Evolutionary conservation across 202 grass and related monocot species (phyloP).

Genomic region (Saccharum hybrid): DNA sequence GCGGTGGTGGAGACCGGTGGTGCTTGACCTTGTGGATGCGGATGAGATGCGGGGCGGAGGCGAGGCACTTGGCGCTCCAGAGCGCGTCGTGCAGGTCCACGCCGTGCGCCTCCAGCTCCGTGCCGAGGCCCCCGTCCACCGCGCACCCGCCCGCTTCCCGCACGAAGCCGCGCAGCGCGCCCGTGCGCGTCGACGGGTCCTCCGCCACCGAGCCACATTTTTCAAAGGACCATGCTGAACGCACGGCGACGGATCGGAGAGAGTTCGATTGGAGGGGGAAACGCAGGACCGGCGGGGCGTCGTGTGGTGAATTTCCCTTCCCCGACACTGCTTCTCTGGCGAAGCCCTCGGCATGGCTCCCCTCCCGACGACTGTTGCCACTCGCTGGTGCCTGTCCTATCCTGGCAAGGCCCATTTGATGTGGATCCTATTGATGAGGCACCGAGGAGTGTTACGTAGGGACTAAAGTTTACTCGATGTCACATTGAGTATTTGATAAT

Average conservation of each 20-base stretch:
- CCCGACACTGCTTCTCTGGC: too few species aligned
- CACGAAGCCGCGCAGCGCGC: constrained; percentile 45
- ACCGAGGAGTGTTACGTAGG: too few species aligned
- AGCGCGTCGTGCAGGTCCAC: constrained; percentile 61
- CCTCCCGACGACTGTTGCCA: too few species aligned
- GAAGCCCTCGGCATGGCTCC: too few species aligned
- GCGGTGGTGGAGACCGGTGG: neutral
- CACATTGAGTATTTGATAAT: too few species aligned
- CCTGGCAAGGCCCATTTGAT: too few species aligned
- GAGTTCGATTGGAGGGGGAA: neutral
- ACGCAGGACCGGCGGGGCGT: neutral
- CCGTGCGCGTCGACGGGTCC: neutral
- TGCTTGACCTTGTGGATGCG: constrained; percentile 53
- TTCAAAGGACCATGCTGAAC: neutral
- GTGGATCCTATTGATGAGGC: too few species aligned
- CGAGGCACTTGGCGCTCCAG: constrained; percentile 65
- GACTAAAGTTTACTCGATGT: too few species aligned
- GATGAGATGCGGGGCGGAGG: constrained; percentile 58
- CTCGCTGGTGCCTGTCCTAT: too few species aligned
- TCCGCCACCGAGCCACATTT: neutral
- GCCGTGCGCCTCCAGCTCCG: constrained; percentile 69
- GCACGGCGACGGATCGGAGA: neutral
- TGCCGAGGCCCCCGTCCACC: constrained; percentile 63
- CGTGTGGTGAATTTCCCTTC: too few species aligned
- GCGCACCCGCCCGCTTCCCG: constrained; percentile 50